Conservation (phyloP, 805 yeast species). For the Zygoascus tannicola region DNA sequence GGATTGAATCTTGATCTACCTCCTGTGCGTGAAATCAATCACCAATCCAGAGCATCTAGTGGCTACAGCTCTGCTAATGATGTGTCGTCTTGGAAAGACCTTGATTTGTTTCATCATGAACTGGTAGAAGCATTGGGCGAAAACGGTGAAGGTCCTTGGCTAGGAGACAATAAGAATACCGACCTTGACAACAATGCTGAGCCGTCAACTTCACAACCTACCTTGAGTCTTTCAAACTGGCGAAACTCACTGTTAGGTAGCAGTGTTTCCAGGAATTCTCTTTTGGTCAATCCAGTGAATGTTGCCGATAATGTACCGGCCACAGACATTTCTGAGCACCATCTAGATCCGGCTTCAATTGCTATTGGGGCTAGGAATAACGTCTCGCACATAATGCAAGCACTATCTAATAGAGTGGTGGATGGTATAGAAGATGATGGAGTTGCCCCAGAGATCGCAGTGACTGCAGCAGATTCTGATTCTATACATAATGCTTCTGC, state of each 20-base stretch:
- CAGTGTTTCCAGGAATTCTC: not conserved
- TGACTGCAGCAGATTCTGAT: not conserved
- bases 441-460: slow-evolving; percentile 1
- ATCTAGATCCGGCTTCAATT: not conserved
- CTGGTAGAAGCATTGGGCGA: slow-evolving; percentile 18
- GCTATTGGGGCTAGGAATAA: not conserved
- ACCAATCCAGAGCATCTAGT: not conserved
- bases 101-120: slow-evolving; percentile 9
- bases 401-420: slow-evolving; percentile 3
- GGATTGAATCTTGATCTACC: not conserved
- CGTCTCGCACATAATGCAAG: not conserved
- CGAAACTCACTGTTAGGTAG: not conserved
- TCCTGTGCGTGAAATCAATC: not conserved
- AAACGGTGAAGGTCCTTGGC: slow-evolving; percentile 18
- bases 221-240: not conserved
- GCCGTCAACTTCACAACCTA: not conserved
- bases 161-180: not conserved
- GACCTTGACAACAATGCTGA: not conserved
- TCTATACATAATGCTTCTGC: not conserved
- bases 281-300: not conserved
- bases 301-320: not conserved
- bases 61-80: not conserved
- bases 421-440: not conserved
- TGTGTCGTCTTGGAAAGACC: not conserved
- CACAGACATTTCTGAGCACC: not conserved